phyloP scores from a whole-genome alignment of 345 rosid species.

The Citrus maxima region DNA sequence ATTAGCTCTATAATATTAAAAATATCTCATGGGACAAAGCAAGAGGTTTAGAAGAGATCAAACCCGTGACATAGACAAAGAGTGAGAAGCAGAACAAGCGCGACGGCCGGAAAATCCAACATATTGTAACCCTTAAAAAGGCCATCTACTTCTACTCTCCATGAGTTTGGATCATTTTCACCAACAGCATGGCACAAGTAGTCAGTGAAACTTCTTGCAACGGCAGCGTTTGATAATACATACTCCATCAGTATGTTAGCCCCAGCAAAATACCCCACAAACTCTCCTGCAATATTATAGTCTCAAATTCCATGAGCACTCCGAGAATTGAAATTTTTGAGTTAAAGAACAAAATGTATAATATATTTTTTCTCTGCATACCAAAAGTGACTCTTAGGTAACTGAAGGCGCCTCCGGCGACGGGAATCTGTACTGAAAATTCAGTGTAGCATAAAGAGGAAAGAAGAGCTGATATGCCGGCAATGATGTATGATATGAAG shows the following conservation, averaged over 20 bases:
- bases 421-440: constrained; percentile 89
- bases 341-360: constrained; percentile 2
- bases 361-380: constrained; percentile 17
- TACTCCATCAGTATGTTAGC: constrained; percentile 87
- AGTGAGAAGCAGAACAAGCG: constrained; percentile 78
- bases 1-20: neutral
- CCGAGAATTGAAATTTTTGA: neutral
- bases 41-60: constrained; percentile 2
- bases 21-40: neutral
- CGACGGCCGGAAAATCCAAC: constrained; percentile 84
- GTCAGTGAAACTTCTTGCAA: constrained; percentile 84
- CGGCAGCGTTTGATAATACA: constrained; percentile 92
- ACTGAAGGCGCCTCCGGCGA: constrained; percentile 96
- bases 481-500: constrained; percentile 74
- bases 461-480: constrained; percentile 80
- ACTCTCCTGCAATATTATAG: constrained; percentile 53
- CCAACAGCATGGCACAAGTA: constrained; percentile 72
- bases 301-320: neutral
- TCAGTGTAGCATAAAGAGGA: constrained; percentile 94
- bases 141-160: constrained; percentile 75
- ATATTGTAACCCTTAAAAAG: constrained; percentile 58
- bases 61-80: constrained; percentile 85
- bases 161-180: constrained; percentile 40
- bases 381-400: constrained; percentile 93
- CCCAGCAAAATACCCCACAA: constrained; percentile 86